These are phyloP conservation scores for Mesembryanthemum crystallinum DNA, from an alignment of 148 eudicot species.

Conservation along the genomic window DNA sequence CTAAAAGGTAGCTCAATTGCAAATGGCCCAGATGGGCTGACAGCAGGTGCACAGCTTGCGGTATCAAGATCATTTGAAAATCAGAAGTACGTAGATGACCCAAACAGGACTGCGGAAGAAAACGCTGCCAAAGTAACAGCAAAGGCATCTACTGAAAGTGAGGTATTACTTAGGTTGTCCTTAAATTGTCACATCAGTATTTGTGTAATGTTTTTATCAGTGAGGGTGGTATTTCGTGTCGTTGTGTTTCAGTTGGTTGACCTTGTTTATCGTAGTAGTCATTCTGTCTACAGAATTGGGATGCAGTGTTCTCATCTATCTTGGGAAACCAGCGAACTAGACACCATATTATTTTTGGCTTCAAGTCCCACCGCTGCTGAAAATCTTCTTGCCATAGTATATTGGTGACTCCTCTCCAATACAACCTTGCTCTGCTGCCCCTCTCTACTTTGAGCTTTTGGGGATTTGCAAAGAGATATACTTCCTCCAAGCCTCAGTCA, in stretches of 20 bases:
- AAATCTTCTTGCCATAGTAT: too few relatives aligned
- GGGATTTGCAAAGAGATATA: too few relatives aligned
- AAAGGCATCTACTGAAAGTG: conserved; percentile 48
- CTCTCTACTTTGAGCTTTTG: too few relatives aligned
- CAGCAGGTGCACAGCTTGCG: conserved; percentile 33
- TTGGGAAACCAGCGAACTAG: too few relatives aligned
- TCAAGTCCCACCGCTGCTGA: too few relatives aligned
- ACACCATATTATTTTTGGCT: too few relatives aligned
- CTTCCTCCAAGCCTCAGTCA: too few relatives aligned
- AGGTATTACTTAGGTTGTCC: conserved; percentile 45
- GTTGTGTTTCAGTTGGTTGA: neutral
- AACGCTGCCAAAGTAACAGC: conserved; percentile 37
- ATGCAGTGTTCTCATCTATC: neutral
- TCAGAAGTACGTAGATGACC: conserved; percentile 58
- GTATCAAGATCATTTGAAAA: conserved; percentile 42
- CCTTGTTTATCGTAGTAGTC: neutral
- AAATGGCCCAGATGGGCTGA: conserved; percentile 54
- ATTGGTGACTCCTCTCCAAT: too few relatives aligned
- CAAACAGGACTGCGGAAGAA: conserved; percentile 48
- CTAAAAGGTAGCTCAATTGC: conserved; percentile 40
- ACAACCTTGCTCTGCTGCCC: too few relatives aligned
- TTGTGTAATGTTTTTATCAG: neutral
- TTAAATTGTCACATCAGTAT: neutral
- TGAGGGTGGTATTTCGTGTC: neutral
- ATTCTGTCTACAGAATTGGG: neutral